These are phyloP conservation scores for Fusarium guadeloupense DNA, from an alignment of 2,329 filamentous ascomycete species.

Conservation along the genomic window DNA sequence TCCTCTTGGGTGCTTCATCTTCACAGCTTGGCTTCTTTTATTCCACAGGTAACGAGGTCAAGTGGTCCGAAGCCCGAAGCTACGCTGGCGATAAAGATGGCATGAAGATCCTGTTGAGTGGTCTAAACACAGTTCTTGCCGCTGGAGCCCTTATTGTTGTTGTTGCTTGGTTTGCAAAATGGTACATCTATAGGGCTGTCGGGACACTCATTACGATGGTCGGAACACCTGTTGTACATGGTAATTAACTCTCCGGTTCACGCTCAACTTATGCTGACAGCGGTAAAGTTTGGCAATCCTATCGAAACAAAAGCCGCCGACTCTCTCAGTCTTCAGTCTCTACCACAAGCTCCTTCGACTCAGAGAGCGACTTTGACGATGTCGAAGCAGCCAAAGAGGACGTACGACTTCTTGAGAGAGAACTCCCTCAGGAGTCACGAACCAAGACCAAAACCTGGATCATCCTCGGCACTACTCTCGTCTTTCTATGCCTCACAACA, in stretches of 20 bases:
- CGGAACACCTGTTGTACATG: conserved; percentile 31
- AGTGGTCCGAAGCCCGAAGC: conserved; percentile 45
- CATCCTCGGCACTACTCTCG: neutral
- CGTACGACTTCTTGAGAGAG: conserved; percentile 13
- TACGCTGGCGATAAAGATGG: conserved; percentile 46
- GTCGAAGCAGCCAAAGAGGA: conserved; percentile 30
- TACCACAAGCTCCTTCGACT: conserved; percentile 22
- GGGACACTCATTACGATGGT: conserved; percentile 32
- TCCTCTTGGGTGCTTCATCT: conserved; percentile 44
- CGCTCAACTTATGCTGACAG: conserved; percentile 2
- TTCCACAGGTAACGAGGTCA: conserved; percentile 45
- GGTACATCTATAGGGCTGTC: conserved; percentile 36
- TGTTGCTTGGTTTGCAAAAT: conserved; percentile 40
- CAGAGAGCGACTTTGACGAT: conserved; percentile 29
- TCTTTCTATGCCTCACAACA: conserved; percentile 30
- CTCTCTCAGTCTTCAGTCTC: conserved; percentile 3
- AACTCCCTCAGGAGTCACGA: conserved; percentile 11
- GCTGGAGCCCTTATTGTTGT: conserved; percentile 36
- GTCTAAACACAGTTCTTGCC: conserved; percentile 39
- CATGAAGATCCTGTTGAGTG: conserved; percentile 47
- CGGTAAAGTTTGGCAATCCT: conserved; percentile 25
- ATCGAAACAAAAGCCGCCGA: conserved; percentile 13
- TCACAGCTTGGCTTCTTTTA: conserved; percentile 48
- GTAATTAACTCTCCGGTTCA: conserved; percentile 13
- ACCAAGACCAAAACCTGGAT: conserved; percentile 17